Evolutionary conservation across 495 filamentous ascomycete genomes (phyloP).

Genomic region (Aspergillus sclerotiicarbonarius): DNA sequence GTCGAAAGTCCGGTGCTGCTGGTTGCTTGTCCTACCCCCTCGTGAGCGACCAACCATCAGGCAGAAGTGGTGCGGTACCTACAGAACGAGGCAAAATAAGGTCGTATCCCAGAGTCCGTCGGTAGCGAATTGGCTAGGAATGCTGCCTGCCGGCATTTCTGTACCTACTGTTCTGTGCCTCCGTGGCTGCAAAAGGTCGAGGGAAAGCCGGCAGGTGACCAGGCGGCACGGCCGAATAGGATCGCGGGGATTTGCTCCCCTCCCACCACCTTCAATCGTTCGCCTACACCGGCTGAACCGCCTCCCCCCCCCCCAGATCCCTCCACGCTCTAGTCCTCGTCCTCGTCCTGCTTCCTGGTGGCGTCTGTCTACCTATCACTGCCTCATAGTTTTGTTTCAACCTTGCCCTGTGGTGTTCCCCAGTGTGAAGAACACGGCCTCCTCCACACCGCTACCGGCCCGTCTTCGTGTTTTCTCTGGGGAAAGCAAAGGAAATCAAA

Average conservation of each 20-base stretch:
- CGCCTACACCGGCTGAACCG: background rate
- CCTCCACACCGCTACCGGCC: no score
- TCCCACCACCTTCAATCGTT: background rate
- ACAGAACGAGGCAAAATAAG: background rate
- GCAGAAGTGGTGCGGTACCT: background rate
- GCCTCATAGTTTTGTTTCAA: no score
- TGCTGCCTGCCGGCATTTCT: background rate
- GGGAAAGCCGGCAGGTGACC: no score
- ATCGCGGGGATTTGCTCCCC: constrained; percentile 2
- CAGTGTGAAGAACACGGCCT: no score
- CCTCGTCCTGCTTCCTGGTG: background rate
- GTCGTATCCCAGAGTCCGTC: background rate
- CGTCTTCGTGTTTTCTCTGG: no score
- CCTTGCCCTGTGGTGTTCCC: no score
- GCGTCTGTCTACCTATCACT: background rate
- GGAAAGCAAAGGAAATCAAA: no score
- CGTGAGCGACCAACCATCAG: background rate
- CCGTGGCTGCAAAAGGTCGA: no score
- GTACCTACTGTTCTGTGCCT: background rate
- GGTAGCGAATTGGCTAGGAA: background rate
- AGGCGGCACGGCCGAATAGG: background rate
- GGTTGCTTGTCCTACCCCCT: background rate
- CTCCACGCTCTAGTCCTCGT: background rate
- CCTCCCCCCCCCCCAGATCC: no score
- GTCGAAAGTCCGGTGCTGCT: background rate